phyloP scores from a whole-genome alignment of 2,329 filamentous ascomycete genomes.

The Diaporthe aspalathi region DNA sequence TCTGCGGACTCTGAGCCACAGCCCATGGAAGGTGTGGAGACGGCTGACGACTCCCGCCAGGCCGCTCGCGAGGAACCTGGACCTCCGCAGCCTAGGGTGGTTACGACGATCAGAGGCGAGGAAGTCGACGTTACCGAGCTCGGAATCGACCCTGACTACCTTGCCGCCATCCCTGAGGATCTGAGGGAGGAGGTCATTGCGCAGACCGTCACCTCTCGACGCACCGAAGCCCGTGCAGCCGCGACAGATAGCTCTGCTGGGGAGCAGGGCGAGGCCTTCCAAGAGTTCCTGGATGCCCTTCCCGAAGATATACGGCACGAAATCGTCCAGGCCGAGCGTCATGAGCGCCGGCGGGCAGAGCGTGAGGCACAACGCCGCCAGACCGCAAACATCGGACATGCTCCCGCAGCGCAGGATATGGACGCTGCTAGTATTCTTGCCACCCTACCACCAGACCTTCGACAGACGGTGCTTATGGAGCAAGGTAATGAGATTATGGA shows the following conservation, averaged over 20 bases:
- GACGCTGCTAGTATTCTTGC: conserved; percentile 92
- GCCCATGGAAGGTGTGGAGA: conserved; percentile 75
- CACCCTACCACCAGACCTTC: conserved; percentile 85
- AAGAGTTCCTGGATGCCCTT: conserved; percentile 92
- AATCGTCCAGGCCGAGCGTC: conserved; percentile 88
- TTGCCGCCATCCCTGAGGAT: conserved; percentile 97
- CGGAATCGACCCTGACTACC: conserved; percentile 93
- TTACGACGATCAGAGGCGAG: conserved; percentile 85
- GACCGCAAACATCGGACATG: conserved; percentile 66
- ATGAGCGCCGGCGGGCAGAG: conserved; percentile 88
- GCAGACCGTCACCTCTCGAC: conserved; percentile 84
- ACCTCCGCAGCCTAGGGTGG: conserved; percentile 72
- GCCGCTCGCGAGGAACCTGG: conserved; percentile 52
- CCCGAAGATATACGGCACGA: conserved; percentile 91
- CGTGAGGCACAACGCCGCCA: conserved; percentile 83
- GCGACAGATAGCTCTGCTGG: conserved; percentile 71
- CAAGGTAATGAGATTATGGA: conserved; percentile 90
- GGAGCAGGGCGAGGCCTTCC: conserved; percentile 85
- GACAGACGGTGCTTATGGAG: conserved; percentile 89
- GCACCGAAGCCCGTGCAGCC: conserved; percentile 78
- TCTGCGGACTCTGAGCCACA: conserved; percentile 54
- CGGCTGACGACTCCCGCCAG: conserved; percentile 49
- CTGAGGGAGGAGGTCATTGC: conserved; percentile 96
- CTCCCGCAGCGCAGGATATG: conserved; percentile 73
- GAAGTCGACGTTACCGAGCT: conserved; percentile 94